Evolutionary conservation across 768 basidiomycete species (phyloP).

Genomic region (Hypsizygus marmoreus): DNA sequence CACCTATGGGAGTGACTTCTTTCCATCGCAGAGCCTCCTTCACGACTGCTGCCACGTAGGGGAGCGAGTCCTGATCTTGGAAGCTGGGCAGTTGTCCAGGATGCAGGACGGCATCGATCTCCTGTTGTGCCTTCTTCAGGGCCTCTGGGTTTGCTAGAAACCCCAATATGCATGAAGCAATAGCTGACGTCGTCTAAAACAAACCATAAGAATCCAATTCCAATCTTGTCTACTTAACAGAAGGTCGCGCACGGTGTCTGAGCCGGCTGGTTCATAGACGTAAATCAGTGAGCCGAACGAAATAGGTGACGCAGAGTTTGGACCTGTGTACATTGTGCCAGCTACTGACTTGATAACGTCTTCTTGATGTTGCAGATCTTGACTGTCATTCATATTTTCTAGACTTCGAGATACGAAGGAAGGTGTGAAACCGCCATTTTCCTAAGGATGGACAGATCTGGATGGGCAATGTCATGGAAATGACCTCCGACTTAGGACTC

Average conservation of each 20-base stretch:
- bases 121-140: constrained; percentile 29
- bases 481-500: neutral
- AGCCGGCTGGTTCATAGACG: no score
- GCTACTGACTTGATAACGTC: no score
- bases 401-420: constrained; percentile 26
- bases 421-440: constrained; percentile 19
- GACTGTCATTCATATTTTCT: no score
- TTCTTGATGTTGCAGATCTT: no score
- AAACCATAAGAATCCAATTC: no score
- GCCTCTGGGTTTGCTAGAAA: constrained; percentile 30
- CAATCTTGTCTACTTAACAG: constrained; percentile 26
- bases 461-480: neutral
- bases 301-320: no score
- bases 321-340: no score
- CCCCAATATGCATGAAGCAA: constrained; percentile 28
- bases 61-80: constrained; percentile 26
- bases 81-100: constrained; percentile 29
- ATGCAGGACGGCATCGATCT: constrained; percentile 32
- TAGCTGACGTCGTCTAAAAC: constrained; percentile 23
- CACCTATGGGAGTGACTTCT: constrained; percentile 26
- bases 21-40: constrained; percentile 34
- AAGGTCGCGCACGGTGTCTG: no score
- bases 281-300: no score
- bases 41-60: constrained; percentile 34
- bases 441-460: no score